A percentile compares a stretch with the other conserved stretches of the same genome.
Conservation (phyloP, 306 rosid genomes). For the Pueraria montana region DNA sequence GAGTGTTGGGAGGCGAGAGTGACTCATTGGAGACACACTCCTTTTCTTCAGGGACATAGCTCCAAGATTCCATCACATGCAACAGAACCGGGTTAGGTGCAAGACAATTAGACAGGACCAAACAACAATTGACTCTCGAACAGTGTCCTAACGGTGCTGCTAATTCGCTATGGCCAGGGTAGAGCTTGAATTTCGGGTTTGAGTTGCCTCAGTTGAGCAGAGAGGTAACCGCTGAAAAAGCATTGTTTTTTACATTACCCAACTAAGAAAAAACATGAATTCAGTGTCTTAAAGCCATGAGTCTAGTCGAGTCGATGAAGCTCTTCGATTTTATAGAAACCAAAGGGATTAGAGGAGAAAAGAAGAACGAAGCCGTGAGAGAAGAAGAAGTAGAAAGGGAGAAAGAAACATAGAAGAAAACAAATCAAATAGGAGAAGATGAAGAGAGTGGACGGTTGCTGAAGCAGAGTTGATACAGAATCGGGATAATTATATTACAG, state of each 20-base stretch:
- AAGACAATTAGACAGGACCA: conserved; percentile 19
- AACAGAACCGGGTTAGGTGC: conserved; percentile 26
- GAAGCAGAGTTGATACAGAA: neutral
- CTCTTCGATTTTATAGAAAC: conserved; percentile 38
- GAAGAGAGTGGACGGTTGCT: neutral
- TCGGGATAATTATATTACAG: neutral
- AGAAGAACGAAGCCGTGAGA: neutral
- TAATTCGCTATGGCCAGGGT: conserved; percentile 1
- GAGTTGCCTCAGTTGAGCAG: neutral
- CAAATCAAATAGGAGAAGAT: neutral
- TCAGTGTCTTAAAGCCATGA: conserved; percentile 16
- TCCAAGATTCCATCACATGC: conserved; percentile 87
- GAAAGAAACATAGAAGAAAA: neutral
- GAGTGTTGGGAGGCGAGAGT: conserved; percentile 56
- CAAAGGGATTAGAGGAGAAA: conserved; percentile 7
- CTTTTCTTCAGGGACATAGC: conserved; percentile 73
- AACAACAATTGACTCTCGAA: conserved; percentile 44
- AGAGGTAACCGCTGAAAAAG: conserved; percentile 22
- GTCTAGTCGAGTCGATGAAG: conserved; percentile 37
- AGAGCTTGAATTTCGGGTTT: conserved; percentile 39
- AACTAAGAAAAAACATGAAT: neutral
- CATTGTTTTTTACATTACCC: conserved; percentile 16
- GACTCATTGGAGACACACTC: conserved; percentile 64
- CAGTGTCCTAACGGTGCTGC: conserved; percentile 3
- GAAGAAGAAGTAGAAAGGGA: conserved; percentile 1